Evolutionary conservation across 2,329 filamentous ascomycete genomes (phyloP), one percentile per base, ranked within the genome.

Genomic region (Aspergillus novoparasiticus): DNA sequence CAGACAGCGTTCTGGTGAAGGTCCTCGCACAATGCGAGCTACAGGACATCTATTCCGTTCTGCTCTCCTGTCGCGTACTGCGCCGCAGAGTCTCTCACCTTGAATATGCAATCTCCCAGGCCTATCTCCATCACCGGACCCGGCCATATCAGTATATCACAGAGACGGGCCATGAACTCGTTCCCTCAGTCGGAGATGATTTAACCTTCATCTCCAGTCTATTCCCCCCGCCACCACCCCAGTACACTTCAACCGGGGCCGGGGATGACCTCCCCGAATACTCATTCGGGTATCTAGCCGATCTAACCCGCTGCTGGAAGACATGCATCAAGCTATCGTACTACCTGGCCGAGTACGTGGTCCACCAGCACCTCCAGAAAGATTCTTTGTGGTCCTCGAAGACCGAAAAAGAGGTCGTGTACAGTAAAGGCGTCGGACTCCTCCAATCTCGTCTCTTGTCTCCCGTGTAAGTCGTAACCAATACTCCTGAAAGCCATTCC

Each of bases 251-350:
- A 19, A 62, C 58, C 11, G 66, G 48, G 14, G 48, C 61, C 11
- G 50, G 51, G 11, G 65, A 70, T n/a, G 66, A 65, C 39, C 65
- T 66, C 28, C 69, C 68, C 14, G 65, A 69, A n/a, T 72, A 73
- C 51, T 69, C 70, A n/a, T 64, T 73, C 23, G 69, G 64, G 14
- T 73, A 73, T 57, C 50, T 73, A 19, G 63, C 65, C 4, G 70
- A 73, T 43, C 59, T 73, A 2, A 65, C 62, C 19, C 61, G 68
- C 43, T 73, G 71, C 57, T 73, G 72, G 72, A 57, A 39, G 30
- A 73, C 72, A 11, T 73, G 72, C 28, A 64, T 73, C 51, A 64
- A 63, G 19, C 62, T 73, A 2, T 72, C 70, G n/a, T 69, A 69
- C 51, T 66, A 73, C 32, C 56, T 73, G 19, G 70, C 72, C 16